Evolutionary conservation across 2,329 filamentous ascomycete species (phyloP), one percentile per base, ranked within the genome.

Genomic region (Pseudocercospora macadamiae): DNA sequence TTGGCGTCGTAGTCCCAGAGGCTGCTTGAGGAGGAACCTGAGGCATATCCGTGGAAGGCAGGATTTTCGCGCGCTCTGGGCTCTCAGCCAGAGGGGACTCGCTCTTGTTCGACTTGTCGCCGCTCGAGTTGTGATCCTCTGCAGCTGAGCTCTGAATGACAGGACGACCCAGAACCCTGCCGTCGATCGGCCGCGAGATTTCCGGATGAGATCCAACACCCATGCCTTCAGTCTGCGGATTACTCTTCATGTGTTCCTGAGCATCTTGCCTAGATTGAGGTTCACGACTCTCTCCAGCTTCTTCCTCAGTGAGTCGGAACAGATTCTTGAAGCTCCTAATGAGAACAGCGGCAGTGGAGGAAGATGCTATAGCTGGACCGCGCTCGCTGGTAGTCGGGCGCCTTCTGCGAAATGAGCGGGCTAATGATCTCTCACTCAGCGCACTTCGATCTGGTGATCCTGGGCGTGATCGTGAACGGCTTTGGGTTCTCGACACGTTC

Each of bases 401-500:
- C 8, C 59, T 51, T 3, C 54, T 48, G 25, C 54, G 54, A 44
- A 61, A 57, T 16, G 37, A 45, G 3, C 54, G 48, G 19, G 39
- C 28, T 12, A 57, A 30, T 12, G 53, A 32, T 34, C 57, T 23
- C 5, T 49, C 26, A 25, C 34, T 60, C 54, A 26, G 28, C 18
- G 32, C 30, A n/a, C 18, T 49, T 44, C 30, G 47, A 7, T 30
- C 26, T 8, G 47, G 47, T 14, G 47, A 49, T 32, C 25, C 16
- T n/a, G 30, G 47, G 3, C 53, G 39, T 4, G 52, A 44, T 23
- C 60, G 53, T 18, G 54, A 44, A 23, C 54, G 49, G 18, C 65
- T 70, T 10, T 55, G 62, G 5, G 57, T 70, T 0, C 55, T 59
- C 6, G 69, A 69, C n/a, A 64, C 66, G 10, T 72, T 63, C 25